Evolutionary conservation across 768 basidiomycete species (phyloP), one percentile per base, ranked within the genome.

Genomic region (Gloeopeniophorella convolvens): DNA sequence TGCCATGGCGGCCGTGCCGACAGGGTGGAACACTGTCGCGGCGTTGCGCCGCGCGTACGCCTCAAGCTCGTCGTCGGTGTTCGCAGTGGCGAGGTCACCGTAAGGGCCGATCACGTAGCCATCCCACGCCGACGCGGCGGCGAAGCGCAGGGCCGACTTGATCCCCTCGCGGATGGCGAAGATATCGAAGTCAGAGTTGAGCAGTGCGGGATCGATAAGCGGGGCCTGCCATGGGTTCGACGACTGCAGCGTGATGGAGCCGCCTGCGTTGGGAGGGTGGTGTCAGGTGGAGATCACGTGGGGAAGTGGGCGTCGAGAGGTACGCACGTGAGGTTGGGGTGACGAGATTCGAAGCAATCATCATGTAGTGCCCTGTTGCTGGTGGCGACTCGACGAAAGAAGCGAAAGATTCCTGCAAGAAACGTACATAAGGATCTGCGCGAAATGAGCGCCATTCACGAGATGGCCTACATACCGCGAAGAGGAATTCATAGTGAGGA

Each of bases 401-500:
- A 27, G 27, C 10, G 15, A 50, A 44, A 12, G 11, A 5, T 16
- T 50, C 26, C 49, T 50, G 23, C 7, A 21, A 16, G 12, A n/a
- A n/a, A 42, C 7, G 4, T 32, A 21, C 15, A 26, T 26, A 23
- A 32, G 18, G 13, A 34, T 32, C 23, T 18, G 18, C 26, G 15
- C n/a, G 3, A 27, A 27, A 24, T 11, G n/a, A 5, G 18, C 16
- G 16, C 21, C n/a, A 16, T 21, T 28, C 23, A n/a, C 18, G n/a
- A 23, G 9, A n/a, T 33, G 16, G 23, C 3, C 20, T 33, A n/a
- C 33, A 23, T 12, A 43, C 42, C 23, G n/a, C 42, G 30, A 45
- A 34, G 26, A 49, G 27, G 3, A 62, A 28, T 49, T 65, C 63
- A 23, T 49, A 53, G 44, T 65, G 66, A 26, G 63, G 56, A 0